Base-by-base conservation (phyloP, 306 rosid species). In the Canavalia gladiata region DNA sequence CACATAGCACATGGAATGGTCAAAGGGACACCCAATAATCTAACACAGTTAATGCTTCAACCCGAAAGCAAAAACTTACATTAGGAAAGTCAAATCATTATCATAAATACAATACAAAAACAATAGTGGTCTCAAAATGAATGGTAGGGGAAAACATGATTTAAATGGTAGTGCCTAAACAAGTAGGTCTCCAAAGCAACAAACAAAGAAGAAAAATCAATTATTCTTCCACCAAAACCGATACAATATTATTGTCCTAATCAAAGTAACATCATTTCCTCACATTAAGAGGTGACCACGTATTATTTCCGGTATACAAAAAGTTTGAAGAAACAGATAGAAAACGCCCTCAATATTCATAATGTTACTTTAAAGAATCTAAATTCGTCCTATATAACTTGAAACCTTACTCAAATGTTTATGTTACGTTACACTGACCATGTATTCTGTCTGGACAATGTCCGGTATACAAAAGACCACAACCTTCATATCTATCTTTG, bases 251-350 rank as follows among this genome's bases (percentile, higher is more conserved):
- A 45, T 62, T 51, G 55, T 90, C 85, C 81, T 97, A 91, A 59
- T 86, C 84, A 65, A 89, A 86, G 84, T 91, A 30, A 30, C 81
- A 91, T 88, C 74, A 81, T 79, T 91, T 90, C 46, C 90, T 90
- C 64, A 94, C 97, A 74, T 62, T 79, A 1, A 89, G 71, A 29
- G 91, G 90, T n/a, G 94, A 89, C 60, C 60, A 55, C 3, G 1
- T 31, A 60, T 60, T 60, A 25, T 60, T 42, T 60, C 67, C 33
- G 43, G 25, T 11, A 1, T 8, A 58, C 9, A 55, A 25, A 18
- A 18, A 1, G 25, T 18, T 0, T 59, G 41, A 59, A 59, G n/a
- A 59, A 59, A 30, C 9, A 4, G 7, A 59, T 31, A 30, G 41
- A 31, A 59, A 7, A 29, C 7, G 25, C 25, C 11, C 1, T 33